A percentile compares a stretch with the other conserved stretches of the same genome.
Conservation (phyloP, 164 flowering plant species). For the Piper betle region DNA sequence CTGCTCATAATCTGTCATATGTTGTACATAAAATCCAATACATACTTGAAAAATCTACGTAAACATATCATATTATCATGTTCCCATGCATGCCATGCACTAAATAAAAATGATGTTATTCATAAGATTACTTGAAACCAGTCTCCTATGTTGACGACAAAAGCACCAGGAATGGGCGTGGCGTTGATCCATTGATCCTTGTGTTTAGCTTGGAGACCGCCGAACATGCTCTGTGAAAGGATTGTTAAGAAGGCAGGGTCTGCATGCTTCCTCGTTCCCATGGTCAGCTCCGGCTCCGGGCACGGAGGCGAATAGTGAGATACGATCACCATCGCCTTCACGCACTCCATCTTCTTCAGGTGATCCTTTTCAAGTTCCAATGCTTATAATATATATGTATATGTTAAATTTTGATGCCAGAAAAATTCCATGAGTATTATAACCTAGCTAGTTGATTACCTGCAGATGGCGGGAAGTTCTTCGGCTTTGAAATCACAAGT, state of each 20-base stretch:
- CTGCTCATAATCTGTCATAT: slow-evolving; percentile 15
- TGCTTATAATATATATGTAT: no score
- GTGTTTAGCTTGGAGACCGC: slow-evolving; percentile 20
- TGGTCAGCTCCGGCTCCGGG: slow-evolving; percentile 18
- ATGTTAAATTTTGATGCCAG: no score
- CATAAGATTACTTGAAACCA: slow-evolving; percentile 8
- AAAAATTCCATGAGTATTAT: no score
- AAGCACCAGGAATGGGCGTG: slow-evolving; percentile 14
- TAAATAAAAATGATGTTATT: no score
- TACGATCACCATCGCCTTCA: slow-evolving; percentile 1
- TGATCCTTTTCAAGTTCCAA: slow-evolving; percentile 19
- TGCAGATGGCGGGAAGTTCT: no score
- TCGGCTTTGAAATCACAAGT: no score
- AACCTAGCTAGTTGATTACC: no score
- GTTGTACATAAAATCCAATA: no score
- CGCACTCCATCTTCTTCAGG: slow-evolving; percentile 13
- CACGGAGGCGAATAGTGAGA: slow-evolving; percentile 8
- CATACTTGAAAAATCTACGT: no score
- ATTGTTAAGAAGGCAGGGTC: slow-evolving; percentile 19
- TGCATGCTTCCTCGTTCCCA: slow-evolving; percentile 17
- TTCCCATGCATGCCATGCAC: no score
- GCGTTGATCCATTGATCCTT: slow-evolving; percentile 17
- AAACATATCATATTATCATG: no score
- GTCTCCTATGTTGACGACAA: slow-evolving; percentile 18
- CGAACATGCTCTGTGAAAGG: slow-evolving; percentile 16